Conservation (phyloP, 179 eudicot species). For the Kewa caespitosa region DNA sequence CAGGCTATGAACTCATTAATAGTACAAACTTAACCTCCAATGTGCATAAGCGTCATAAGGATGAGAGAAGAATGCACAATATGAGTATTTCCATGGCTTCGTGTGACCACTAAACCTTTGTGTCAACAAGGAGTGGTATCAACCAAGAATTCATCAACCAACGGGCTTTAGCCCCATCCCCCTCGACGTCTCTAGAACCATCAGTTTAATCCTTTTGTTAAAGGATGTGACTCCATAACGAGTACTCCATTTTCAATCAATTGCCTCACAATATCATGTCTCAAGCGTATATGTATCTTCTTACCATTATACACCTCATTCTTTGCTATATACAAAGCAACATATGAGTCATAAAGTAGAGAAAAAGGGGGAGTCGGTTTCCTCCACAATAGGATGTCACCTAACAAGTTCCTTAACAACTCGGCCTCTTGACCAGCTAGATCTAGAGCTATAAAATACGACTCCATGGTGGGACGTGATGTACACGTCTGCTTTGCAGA, state of each 20-base stretch:
- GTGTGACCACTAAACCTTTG: neutral
- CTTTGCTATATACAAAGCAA: neutral
- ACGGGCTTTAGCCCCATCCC: neutral
- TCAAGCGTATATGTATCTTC: neutral
- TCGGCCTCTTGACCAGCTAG: neutral
- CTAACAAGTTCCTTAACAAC: neutral
- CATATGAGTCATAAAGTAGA: neutral
- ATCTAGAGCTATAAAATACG: conserved; percentile 3
- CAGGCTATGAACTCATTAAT: neutral
- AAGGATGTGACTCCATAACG: neutral
- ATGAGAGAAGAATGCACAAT: neutral
- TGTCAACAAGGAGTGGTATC: neutral
- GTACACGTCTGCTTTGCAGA: conserved; percentile 7
- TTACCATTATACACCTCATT: neutral
- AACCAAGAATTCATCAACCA: neutral
- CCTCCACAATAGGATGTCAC: neutral
- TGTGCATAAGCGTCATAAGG: neutral
- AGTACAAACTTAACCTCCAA: neutral
- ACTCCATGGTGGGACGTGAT: conserved; percentile 17
- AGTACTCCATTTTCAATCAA: neutral
- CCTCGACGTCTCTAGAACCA: neutral
- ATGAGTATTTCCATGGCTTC: neutral
- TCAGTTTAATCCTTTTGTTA: neutral
- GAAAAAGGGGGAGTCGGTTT: neutral
- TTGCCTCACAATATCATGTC: neutral